Evolutionary conservation across 75 land plant species (phyloP).

Genomic region (Sequoiadendron giganteum): DNA sequence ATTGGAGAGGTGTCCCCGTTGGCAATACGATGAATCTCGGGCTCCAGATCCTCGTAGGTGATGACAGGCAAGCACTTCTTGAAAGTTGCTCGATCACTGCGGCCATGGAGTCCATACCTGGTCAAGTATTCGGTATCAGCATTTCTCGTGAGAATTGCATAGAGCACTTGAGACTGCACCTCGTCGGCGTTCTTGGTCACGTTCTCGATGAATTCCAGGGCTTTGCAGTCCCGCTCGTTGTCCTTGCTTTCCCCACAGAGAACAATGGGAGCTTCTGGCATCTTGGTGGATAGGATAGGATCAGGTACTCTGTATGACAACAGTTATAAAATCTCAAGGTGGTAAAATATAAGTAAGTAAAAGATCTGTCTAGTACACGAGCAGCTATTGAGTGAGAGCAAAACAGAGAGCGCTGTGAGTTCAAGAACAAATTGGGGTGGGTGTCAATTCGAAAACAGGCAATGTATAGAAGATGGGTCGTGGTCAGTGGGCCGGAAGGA

Average conservation of each 20-base stretch:
- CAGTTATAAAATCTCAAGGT: neutral
- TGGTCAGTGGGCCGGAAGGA: neutral
- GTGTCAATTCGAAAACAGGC: neutral
- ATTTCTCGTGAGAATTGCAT: constrained; percentile 59
- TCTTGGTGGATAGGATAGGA: neutral
- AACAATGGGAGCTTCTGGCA: constrained; percentile 4
- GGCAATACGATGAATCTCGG: constrained; percentile 76
- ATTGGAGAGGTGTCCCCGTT: constrained; percentile 83
- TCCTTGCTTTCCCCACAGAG: constrained; percentile 5
- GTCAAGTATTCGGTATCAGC: constrained; percentile 65
- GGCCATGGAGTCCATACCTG: constrained; percentile 37
- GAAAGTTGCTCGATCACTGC: constrained; percentile 56
- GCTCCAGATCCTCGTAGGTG: constrained; percentile 72
- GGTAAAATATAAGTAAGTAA: neutral
- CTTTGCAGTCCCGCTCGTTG: constrained; percentile 40
- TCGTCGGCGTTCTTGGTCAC: constrained; percentile 42
- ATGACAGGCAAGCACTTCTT: constrained; percentile 56
- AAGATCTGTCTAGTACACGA: neutral
- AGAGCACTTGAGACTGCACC: constrained; percentile 52
- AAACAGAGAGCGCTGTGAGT: neutral
- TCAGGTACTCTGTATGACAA: too few relatives aligned
- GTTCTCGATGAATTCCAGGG: constrained; percentile 56
- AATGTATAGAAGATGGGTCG: neutral
- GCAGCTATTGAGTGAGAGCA: neutral
- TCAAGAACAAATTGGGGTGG: neutral